Evolutionary conservation across 352 stramenopile genomes (phyloP).

Genomic region (Globisporangium mamillatum): DNA sequence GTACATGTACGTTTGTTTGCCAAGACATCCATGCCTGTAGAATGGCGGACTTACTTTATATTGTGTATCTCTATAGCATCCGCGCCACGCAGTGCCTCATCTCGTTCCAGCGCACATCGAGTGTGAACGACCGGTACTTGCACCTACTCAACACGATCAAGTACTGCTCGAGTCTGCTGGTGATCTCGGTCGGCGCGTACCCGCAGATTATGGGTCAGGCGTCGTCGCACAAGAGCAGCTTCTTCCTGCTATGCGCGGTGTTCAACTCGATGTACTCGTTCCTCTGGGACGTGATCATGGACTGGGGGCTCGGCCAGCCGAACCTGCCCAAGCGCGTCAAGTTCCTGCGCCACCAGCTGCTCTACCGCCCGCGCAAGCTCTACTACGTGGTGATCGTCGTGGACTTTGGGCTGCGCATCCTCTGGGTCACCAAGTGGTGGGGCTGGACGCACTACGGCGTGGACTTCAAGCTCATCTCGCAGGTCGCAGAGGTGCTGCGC

Average conservation of each 20-base stretch:
- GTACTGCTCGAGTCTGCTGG: slow-evolving; percentile 76
- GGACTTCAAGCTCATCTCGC: slow-evolving; percentile 79
- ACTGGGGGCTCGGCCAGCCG: slow-evolving; percentile 92
- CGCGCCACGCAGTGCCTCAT: slow-evolving; percentile 79
- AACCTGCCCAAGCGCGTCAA: slow-evolving; percentile 34
- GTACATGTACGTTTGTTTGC: slow-evolving; percentile 48
- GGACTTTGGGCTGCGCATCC: slow-evolving; percentile 93
- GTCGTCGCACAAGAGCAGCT: slow-evolving; percentile 47
- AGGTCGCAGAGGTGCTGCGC: slow-evolving; percentile 91
- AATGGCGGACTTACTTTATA: not conserved
- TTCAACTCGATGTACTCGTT: slow-evolving; percentile 97
- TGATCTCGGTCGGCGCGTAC: slow-evolving; percentile 76
- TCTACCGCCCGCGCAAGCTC: slow-evolving; percentile 50
- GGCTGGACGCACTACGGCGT: slow-evolving; percentile 71
- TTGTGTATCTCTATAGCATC: slow-evolving; percentile 34
- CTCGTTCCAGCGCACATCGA: slow-evolving; percentile 71
- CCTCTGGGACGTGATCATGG: slow-evolving; percentile 97
- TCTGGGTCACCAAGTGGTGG: slow-evolving; percentile 93
- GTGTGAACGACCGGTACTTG: slow-evolving; percentile 71
- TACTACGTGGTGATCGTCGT: slow-evolving; percentile 93
- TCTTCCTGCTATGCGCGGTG: slow-evolving; percentile 77
- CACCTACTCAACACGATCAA: slow-evolving; percentile 86
- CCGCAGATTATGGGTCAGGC: slow-evolving; percentile 62
- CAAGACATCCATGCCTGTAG: too few species aligned
- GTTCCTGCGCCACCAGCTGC: slow-evolving; percentile 68